phyloP scores from a whole-genome alignment of 2,329 filamentous ascomycete genomes.

The Penicillium janthinellum region DNA sequence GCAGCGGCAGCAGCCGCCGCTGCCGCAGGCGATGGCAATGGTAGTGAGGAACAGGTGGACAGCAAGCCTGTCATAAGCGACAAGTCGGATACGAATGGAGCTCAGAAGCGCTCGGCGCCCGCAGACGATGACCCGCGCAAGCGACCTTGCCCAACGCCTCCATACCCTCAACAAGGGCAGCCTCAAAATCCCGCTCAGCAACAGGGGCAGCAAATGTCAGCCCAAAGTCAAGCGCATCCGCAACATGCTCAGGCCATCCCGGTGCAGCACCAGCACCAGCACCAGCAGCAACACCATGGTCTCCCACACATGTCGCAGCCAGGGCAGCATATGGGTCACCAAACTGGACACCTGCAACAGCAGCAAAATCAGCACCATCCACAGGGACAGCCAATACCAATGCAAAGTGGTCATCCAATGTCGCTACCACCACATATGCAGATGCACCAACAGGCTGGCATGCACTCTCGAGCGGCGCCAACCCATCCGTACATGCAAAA shows the following conservation, averaged over 20 bases:
- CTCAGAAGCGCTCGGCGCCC: conserved; percentile 13
- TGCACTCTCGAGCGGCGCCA: conserved; percentile 20
- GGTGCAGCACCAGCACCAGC: conserved; percentile 13
- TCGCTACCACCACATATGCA: conserved; percentile 28
- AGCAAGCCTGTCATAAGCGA: conserved; percentile 12
- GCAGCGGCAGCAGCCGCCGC: conserved; percentile 29
- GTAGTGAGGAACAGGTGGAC: conserved; percentile 19
- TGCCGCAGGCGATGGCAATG: conserved; percentile 26
- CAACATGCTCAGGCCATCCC: conserved; percentile 11
- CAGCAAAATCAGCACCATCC: conserved; percentile 14
- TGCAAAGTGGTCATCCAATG: conserved; percentile 20
- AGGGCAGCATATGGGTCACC: conserved; percentile 12
- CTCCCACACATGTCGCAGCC: conserved; percentile 15
- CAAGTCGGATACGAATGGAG: conserved; percentile 9
- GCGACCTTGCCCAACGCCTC: conserved; percentile 22
- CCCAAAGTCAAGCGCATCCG: conserved; percentile 17
- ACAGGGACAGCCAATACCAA: conserved; percentile 12
- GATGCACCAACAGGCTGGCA: conserved; percentile 26
- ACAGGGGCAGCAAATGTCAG: conserved; percentile 4
- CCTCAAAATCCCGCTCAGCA: conserved; percentile 11
- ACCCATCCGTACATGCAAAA: conserved; percentile 24
- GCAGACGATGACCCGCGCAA: conserved; percentile 22
- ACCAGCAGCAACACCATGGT: conserved; percentile 9
- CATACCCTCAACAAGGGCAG: conserved; percentile 20
- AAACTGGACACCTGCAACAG: conserved; percentile 17